Evolutionary conservation across 176 grass and related monocot genomes (phyloP).

Genomic region (Oryza meridionalis): DNA sequence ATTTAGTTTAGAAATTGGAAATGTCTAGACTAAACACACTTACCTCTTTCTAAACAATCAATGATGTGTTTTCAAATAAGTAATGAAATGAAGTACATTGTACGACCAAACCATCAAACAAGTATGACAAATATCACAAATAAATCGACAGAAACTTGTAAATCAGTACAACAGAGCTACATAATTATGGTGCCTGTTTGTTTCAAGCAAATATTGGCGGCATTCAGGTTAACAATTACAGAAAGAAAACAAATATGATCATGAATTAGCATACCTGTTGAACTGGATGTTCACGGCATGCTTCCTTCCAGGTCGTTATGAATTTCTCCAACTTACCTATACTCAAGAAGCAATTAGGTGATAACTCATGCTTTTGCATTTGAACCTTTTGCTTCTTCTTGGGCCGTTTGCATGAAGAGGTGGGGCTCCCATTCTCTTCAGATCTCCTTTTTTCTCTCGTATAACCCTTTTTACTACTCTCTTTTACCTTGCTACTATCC

Average conservation of each 20-base stretch:
- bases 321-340: conserved; percentile 73
- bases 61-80: not conserved
- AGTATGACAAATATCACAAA: conserved; percentile 17
- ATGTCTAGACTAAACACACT: not conserved
- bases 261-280: conserved; percentile 60
- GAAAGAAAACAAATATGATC: conserved; percentile 5
- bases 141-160: conserved; percentile 1
- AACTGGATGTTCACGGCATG: conserved; percentile 71
- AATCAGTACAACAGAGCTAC: not conserved
- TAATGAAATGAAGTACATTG: not conserved
- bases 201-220: not conserved
- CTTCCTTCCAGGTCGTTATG: conserved; percentile 89
- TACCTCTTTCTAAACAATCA: conserved; percentile 27
- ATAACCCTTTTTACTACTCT: conserved; percentile 16
- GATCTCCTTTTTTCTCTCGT: conserved; percentile 64
- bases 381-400: conserved; percentile 51
- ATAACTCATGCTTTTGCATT: conserved; percentile 29
- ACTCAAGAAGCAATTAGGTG: conserved; percentile 44
- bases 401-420: conserved; percentile 44
- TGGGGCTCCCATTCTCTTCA: conserved; percentile 45
- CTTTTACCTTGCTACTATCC: conserved; percentile 42
- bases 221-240: conserved; percentile 19
- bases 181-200: not conserved
- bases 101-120: conserved; percentile 21
- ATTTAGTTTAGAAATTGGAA: conserved; percentile 29